Evolutionary conservation across 306 rosid species (phyloP).

Genomic region (Castanea crenata): DNA sequence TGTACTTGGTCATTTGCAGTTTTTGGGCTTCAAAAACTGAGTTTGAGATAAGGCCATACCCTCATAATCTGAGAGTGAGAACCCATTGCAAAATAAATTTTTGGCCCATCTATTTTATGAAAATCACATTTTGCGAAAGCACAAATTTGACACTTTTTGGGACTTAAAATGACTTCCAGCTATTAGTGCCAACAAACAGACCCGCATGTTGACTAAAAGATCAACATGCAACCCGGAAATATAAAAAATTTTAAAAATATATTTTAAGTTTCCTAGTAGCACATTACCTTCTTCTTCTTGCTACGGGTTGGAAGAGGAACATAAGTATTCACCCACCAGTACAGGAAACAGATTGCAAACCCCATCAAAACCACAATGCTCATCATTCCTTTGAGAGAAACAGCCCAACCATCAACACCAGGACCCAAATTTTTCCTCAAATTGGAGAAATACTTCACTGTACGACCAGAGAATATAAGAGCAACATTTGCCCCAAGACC

Average conservation of each 20-base stretch:
- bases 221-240: not conserved
- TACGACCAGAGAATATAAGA: slow-evolving; percentile 84
- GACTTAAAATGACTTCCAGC: too few species aligned
- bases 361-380: slow-evolving; percentile 89
- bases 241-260: not conserved
- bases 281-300: slow-evolving; percentile 84
- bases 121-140: not conserved
- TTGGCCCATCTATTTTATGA: too few species aligned
- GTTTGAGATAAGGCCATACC: too few species aligned
- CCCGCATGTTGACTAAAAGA: not conserved
- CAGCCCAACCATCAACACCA: slow-evolving; percentile 96
- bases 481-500: slow-evolving; percentile 96
- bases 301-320: slow-evolving; percentile 92
- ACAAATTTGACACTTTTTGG: not conserved
- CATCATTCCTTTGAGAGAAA: slow-evolving; percentile 88
- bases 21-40: too few species aligned
- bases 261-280: not conserved
- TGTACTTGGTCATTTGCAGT: too few species aligned
- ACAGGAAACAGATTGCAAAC: slow-evolving; percentile 60
- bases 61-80: too few species aligned
- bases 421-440: slow-evolving; percentile 81
- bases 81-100: too few species aligned
- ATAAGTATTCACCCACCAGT: slow-evolving; percentile 85
- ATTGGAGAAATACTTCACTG: slow-evolving; percentile 89
- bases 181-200: not conserved